Conservation (phyloP, 2,329 filamentous ascomycete genomes). For the Periconia sp. region DNA sequence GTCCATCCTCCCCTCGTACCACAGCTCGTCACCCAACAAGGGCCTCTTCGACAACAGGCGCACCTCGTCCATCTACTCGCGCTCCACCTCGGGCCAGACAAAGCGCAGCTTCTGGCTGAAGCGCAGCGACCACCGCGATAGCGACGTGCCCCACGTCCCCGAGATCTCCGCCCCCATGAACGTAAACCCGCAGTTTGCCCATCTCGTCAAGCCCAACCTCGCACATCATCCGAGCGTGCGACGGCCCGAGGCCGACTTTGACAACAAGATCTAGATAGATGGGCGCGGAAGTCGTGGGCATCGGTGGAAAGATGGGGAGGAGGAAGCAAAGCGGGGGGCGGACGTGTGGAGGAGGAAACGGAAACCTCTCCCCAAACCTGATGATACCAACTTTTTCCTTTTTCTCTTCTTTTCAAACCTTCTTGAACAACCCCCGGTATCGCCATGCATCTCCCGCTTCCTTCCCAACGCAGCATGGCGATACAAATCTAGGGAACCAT, state of each 20-base stretch:
- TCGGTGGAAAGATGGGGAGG: not conserved
- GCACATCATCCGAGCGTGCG: conserved; percentile 59
- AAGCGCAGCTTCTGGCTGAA: conserved; percentile 38
- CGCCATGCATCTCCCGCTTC: not conserved
- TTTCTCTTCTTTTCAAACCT: conserved; percentile 4
- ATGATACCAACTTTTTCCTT: conserved; percentile 42
- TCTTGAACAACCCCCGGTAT: conserved; percentile 1
- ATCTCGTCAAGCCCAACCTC: conserved; percentile 61
- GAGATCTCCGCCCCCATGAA: conserved; percentile 65
- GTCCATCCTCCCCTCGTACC: conserved; percentile 55
- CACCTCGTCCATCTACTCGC: conserved; percentile 39
- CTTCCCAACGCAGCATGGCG: not conserved
- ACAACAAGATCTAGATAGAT: conserved; percentile 32
- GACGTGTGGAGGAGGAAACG: not conserved
- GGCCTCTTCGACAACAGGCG: conserved; percentile 33
- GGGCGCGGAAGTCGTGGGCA: not conserved
- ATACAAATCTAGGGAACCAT: not conserved
- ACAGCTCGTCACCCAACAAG: conserved; percentile 45
- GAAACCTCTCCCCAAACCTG: conserved; percentile 13
- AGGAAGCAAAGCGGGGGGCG: not conserved
- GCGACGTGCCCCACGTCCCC: conserved; percentile 52
- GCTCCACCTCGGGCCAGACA: conserved; percentile 36
- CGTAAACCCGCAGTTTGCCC: conserved; percentile 59
- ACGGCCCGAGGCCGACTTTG: conserved; percentile 35
- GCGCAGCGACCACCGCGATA: conserved; percentile 31